Percentiles rank a stretch among this genome's conserved stretches.
Conservation (phyloP, 306 rosid genomes). For the Fragaria nilgerrensis region DNA sequence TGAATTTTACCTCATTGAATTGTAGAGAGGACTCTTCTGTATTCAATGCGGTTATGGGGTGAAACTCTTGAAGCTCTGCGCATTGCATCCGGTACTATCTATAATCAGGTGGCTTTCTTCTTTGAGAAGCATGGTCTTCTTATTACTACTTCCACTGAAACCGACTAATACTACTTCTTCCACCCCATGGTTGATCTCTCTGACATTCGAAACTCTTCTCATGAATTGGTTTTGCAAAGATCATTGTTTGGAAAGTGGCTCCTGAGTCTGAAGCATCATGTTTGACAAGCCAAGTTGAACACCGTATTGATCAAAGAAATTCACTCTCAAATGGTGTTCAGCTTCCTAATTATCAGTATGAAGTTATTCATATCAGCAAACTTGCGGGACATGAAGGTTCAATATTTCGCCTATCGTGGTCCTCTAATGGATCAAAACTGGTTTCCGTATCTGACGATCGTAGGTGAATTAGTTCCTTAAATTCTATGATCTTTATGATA, state of each 20-base stretch:
- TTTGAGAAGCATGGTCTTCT: neutral
- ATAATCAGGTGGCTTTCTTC: conserved; percentile 60
- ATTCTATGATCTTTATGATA: neutral
- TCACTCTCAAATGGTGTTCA: conserved; percentile 28
- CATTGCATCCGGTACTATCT: conserved; percentile 89
- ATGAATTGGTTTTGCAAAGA: conserved; percentile 42
- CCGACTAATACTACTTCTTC: neutral
- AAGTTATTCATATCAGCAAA: conserved; percentile 64
- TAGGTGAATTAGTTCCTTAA: conserved; percentile 59
- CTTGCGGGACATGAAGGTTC: conserved; percentile 97
- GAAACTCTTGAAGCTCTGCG: conserved; percentile 68
- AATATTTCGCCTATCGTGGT: conserved; percentile 84
- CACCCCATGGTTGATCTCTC: neutral
- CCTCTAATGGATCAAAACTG: conserved; percentile 72
- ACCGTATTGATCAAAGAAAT: conserved; percentile 26
- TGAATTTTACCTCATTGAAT: conserved; percentile 4
- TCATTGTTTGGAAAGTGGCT: conserved; percentile 83
- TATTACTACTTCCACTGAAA: neutral
- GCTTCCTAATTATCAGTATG: conserved; percentile 36
- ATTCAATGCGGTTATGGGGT: conserved; percentile 97
- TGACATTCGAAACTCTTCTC: neutral
- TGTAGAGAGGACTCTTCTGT: conserved; percentile 76
- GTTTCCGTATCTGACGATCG: conserved; percentile 95
- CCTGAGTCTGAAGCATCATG: conserved; percentile 33
- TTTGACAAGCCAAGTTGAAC: conserved; percentile 28